Percentiles rank a stretch among this genome's conserved stretches.
Conservation (phyloP, 495 filamentous ascomycete species). For the Podospora appendiculata region DNA sequence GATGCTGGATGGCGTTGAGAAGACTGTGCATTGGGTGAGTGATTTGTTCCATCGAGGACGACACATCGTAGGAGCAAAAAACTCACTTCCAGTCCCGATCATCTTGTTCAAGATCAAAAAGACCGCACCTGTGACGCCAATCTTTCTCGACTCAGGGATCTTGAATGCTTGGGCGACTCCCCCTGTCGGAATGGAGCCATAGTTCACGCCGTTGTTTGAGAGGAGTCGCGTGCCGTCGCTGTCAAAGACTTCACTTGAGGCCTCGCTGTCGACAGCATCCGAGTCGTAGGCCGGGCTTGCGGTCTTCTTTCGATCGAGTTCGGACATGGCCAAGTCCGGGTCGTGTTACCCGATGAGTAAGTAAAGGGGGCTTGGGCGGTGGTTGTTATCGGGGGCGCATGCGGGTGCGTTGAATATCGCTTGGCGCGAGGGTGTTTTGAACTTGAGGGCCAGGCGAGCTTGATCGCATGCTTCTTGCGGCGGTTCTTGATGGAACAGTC, state of each 20-base stretch:
- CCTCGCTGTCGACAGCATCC: not conserved
- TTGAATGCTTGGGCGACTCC: not conserved
- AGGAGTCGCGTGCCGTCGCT: not conserved
- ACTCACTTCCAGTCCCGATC: conserved; percentile 50
- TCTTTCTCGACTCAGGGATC: conserved; percentile 21
- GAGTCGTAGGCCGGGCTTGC: too few relatives aligned
- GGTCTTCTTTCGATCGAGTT: too few relatives aligned
- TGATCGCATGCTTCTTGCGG: too few relatives aligned
- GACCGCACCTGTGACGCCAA: conserved; percentile 43
- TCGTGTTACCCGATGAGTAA: too few relatives aligned
- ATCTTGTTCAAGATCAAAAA: conserved; percentile 50
- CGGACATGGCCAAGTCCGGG: too few relatives aligned
- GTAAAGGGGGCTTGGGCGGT: too few relatives aligned
- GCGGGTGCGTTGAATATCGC: too few relatives aligned
- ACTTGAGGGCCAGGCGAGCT: too few relatives aligned
- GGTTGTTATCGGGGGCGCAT: too few relatives aligned
- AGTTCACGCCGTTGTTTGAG: not conserved
- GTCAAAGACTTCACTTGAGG: not conserved
- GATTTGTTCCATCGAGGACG: not conserved
- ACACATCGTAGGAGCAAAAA: conserved; percentile 20
- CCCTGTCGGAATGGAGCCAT: not conserved
- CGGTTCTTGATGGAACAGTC: too few relatives aligned
- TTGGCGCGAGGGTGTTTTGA: too few relatives aligned
- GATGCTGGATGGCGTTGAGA: conserved; percentile 36
- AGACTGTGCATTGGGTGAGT: conserved; percentile 5